phyloP scores from a whole-genome alignment of 768 basidiomycete genomes.

The Mycena chlorophos region DNA sequence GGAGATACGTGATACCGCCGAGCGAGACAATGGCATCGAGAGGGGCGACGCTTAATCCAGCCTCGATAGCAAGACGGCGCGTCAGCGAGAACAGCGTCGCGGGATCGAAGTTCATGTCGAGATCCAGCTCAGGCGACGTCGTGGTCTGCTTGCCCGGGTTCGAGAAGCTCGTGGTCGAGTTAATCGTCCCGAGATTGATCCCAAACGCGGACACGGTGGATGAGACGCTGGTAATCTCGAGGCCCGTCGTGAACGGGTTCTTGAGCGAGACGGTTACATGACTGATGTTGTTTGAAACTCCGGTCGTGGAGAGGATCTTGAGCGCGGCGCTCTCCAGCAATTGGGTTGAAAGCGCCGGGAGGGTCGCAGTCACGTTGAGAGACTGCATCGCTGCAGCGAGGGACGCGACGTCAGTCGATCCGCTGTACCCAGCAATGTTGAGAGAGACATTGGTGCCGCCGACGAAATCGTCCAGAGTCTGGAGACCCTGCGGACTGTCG shows the following conservation, averaged over 20 bases:
- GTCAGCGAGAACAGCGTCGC: conserved; percentile 69
- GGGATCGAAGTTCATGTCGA: conserved; percentile 71
- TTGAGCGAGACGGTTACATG: conserved; percentile 61
- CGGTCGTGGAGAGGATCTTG: conserved; percentile 64
- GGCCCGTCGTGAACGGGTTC: conserved; percentile 67
- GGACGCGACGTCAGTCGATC: conserved; percentile 60
- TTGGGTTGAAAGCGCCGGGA: conserved; percentile 61
- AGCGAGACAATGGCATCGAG: conserved; percentile 66
- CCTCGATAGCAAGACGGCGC: conserved; percentile 63
- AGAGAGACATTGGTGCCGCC: conserved; percentile 60
- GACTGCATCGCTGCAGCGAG: conserved; percentile 61
- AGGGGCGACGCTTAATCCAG: conserved; percentile 58
- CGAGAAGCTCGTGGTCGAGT: conserved; percentile 50
- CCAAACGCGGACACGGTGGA: conserved; percentile 65
- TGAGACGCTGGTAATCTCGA: conserved; percentile 57
- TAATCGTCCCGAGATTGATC: conserved; percentile 62
- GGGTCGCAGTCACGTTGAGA: conserved; percentile 51
- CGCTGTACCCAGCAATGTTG: conserved; percentile 55
- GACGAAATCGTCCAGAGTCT: conserved; percentile 70
- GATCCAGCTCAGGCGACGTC: conserved; percentile 55
- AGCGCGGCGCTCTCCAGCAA: conserved; percentile 59
- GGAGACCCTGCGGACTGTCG: conserved; percentile 53
- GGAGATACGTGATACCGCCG: conserved; percentile 66
- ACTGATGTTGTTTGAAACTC: conserved; percentile 58
- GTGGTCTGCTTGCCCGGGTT: conserved; percentile 55